phyloP scores from a whole-genome alignment of 495 filamentous ascomycete genomes.

The Penicillium cataractarum region DNA sequence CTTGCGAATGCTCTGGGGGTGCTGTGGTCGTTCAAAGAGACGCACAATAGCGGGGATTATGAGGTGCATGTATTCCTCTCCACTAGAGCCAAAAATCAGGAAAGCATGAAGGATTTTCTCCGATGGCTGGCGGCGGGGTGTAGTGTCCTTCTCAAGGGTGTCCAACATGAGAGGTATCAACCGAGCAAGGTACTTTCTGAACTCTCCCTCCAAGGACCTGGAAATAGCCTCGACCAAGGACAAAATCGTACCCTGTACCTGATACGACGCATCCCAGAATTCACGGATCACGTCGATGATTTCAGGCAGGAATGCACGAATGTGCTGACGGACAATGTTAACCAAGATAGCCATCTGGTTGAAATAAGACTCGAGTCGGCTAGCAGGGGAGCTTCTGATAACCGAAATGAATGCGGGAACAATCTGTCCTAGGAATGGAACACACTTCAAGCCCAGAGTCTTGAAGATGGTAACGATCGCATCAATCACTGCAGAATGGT shows the following conservation, averaged over 20 bases:
- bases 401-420: slow-evolving; percentile 91
- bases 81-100: slow-evolving; percentile 92
- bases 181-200: slow-evolving; percentile 88
- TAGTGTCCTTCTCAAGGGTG: slow-evolving; percentile 84
- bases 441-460: slow-evolving; percentile 91
- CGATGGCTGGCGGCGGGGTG: slow-evolving; percentile 71
- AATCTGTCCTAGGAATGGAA: slow-evolving; percentile 88
- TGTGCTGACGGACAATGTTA: slow-evolving; percentile 93
- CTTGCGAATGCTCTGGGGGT: slow-evolving; percentile 77
- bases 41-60: slow-evolving; percentile 96
- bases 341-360: slow-evolving; percentile 93
- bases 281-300: slow-evolving; percentile 84
- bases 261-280: slow-evolving; percentile 77
- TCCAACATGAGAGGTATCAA: slow-evolving; percentile 91
- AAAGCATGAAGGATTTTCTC: slow-evolving; percentile 94
- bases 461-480: slow-evolving; percentile 99
- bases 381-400: slow-evolving; percentile 72
- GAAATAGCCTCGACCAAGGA: slow-evolving; percentile 90
- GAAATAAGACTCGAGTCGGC: slow-evolving; percentile 89
- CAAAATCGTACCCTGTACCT: slow-evolving; percentile 86
- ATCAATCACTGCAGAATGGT: slow-evolving; percentile 95
- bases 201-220: slow-evolving; percentile 92
- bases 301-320: slow-evolving; percentile 80
- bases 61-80: slow-evolving; percentile 98
- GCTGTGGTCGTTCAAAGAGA: slow-evolving; percentile 82